Evolutionary conservation across 345 rosid species (phyloP).

Genomic region (Crucihimalaya himalaica): DNA sequence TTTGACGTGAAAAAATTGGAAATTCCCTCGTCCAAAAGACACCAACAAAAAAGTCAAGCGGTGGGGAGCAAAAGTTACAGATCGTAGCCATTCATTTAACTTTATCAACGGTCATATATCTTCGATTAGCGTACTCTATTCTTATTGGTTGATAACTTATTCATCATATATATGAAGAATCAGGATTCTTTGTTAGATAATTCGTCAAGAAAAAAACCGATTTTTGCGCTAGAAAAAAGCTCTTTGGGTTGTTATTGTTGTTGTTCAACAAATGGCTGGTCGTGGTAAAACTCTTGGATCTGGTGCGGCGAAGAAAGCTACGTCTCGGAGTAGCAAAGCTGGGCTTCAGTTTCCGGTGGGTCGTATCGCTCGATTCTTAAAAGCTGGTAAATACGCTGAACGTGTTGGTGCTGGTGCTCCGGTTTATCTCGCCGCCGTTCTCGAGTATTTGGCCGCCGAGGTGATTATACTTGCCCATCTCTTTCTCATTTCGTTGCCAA

Average conservation of each 20-base stretch:
- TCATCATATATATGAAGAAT: conserved; percentile 32
- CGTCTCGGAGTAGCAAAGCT: conserved; percentile 96
- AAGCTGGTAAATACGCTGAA: conserved; percentile 96
- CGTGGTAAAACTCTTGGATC: conserved; percentile 91
- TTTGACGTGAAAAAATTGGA: neutral
- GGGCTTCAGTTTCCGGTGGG: conserved; percentile 95
- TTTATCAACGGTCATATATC: conserved; percentile 39
- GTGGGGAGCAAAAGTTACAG: conserved; percentile 15
- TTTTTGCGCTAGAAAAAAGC: neutral
- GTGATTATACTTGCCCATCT: conserved; percentile 33
- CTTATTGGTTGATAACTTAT: conserved; percentile 42
- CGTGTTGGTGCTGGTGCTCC: conserved; percentile 98
- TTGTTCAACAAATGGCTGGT: conserved; percentile 65
- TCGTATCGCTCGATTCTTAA: conserved; percentile 90
- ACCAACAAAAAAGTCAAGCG: conserved; percentile 26
- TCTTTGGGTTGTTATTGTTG: neutral
- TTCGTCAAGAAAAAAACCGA: neutral
- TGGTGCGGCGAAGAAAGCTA: conserved; percentile 82
- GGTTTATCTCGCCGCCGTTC: conserved; percentile 93
- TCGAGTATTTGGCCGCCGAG: conserved; percentile 95
- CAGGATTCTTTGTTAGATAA: neutral
- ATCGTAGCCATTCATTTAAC: conserved; percentile 32
- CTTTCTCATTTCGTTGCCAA: neutral
- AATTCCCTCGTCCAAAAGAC: conserved; percentile 14
- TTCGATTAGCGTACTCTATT: conserved; percentile 42